Evolutionary conservation across 352 stramenopile species (phyloP), one percentile per base, ranked within the genome.

Genomic region (Phytophthora podocarpi): DNA sequence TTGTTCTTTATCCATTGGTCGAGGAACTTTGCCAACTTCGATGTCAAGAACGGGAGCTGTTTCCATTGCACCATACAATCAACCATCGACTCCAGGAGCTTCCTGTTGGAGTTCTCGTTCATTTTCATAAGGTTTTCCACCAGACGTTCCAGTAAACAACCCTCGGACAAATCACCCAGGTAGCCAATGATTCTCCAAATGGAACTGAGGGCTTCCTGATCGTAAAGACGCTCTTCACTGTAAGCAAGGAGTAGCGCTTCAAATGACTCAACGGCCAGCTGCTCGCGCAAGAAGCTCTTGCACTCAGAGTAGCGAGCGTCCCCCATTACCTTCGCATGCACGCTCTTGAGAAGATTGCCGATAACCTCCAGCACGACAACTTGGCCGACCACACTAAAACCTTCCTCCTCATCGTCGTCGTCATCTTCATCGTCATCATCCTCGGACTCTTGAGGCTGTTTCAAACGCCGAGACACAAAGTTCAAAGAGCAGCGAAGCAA

Each of bases 281-380:
- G 85, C 37, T 90, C 67, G 1, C 64, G 66, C n/a, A 93, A 47
- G 41, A 93, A 93, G 2, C 64, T 72, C 28, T 90, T 91, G 57
- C 85, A 93, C 49, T 93, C 85, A 4, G 68, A 72, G 37, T 89
- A 93, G 6, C 81, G 76, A 24, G 76, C 57, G 40, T 93, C 85
- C 12, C 70, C 70, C 54, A 92, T 77, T 39, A 93, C 78, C 31
- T 90, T 87, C n/a, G 74, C 58, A 37, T 85, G 71, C 4, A 92
- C 79, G 27, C 85, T 93, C 57, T 89, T 87, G 16, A 93, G 61
- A 43, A 93, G 64, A 46, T 71, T 87, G 7, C 70, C 76, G 46
- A 92, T 88, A 53, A 91, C 82, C 53, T 93, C 79, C 16, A 93
- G 47, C 7, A 93, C 82, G 15, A 93, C 77, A 47, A 93, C 73